phyloP scores from a whole-genome alignment of 495 filamentous ascomycete species.

The Penicillium goetzii region DNA sequence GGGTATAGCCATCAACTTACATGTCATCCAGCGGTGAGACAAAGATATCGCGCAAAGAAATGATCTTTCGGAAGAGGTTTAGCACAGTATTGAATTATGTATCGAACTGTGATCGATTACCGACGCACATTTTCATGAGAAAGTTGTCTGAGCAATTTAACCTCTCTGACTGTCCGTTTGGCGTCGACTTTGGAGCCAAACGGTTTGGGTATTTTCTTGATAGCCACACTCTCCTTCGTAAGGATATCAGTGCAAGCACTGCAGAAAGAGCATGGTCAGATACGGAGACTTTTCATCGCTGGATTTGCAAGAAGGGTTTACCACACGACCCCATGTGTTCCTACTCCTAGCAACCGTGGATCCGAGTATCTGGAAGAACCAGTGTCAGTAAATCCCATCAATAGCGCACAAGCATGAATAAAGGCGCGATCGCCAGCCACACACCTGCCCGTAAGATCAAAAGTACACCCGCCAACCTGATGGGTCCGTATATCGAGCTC shows the following conservation, averaged over 20 bases:
- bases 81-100: neutral
- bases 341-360: neutral
- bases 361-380: neutral
- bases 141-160: neutral
- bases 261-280: neutral
- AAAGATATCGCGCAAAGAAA: constrained; percentile 1
- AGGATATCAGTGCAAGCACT: constrained; percentile 1
- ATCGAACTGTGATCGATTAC: neutral
- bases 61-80: neutral
- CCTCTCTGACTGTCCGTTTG: constrained; percentile 3
- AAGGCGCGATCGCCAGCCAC: neutral
- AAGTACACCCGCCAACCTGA: constrained; percentile 4
- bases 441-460: constrained; percentile 1
- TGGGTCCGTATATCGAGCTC: neutral
- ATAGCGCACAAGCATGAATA: neutral
- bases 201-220: neutral
- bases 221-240: neutral
- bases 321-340: neutral
- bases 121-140: constrained; percentile 2
- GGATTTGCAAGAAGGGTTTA: neutral
- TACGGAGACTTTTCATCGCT: neutral
- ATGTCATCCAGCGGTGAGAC: constrained; percentile 3
- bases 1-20: neutral
- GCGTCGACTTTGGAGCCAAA: neutral
- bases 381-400: neutral